Evolutionary conservation across 1,284 basidiomycete species (phyloP), one percentile per base, ranked within the genome.

Genomic region (Schizophyllum amplum): DNA sequence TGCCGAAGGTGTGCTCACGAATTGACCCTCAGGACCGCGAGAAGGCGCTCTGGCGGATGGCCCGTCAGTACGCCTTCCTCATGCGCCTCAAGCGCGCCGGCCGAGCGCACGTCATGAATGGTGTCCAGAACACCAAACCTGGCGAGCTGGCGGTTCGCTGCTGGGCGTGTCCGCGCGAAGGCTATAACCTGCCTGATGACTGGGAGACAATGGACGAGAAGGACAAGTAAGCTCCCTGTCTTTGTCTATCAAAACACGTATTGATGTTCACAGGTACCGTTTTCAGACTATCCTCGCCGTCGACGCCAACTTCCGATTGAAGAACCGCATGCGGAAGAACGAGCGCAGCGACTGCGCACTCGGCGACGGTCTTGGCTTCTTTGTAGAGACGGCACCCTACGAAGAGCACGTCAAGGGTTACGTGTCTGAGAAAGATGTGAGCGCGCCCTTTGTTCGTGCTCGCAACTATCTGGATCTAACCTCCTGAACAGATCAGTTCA

Each of bases 331-430:
- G 57, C 24, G 55, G 53, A n/a, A 53, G 55, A 21, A n/a, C 22
- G 7, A 56, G 46, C 24, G 62, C 62, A 22, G 58, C 56, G 2
- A 71, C 57, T 67, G 66, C 0, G 59, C 59, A 3, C 59, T 72
- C 0, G 64, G 61, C 0, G 25, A 51, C 0, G 68, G 70, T 0
- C 63, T 55, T 58, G 62, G 60, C 0, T 72, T 66, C 47, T 72
- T 71, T 50, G 67, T 71, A 2, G 59, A 65, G 21, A 52, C 61
- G 11, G 53, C 33, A 2, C 33, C 42, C 0, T 72, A 69, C 52
- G 55, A 63, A 26, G 48, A 55, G 4, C 54, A 67, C 48, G 11
- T 67, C 1, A 21, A 22, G 9, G 48, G 46, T 0, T 24, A 56
- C 15, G 47, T 57, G 27, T 6, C 57, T 21, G 54, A 62, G 24